A percentile compares a stretch with the other conserved stretches of the same genome.
Conservation (phyloP, 1,284 basidiomycete species). For the Chondrostereum purpureum region DNA sequence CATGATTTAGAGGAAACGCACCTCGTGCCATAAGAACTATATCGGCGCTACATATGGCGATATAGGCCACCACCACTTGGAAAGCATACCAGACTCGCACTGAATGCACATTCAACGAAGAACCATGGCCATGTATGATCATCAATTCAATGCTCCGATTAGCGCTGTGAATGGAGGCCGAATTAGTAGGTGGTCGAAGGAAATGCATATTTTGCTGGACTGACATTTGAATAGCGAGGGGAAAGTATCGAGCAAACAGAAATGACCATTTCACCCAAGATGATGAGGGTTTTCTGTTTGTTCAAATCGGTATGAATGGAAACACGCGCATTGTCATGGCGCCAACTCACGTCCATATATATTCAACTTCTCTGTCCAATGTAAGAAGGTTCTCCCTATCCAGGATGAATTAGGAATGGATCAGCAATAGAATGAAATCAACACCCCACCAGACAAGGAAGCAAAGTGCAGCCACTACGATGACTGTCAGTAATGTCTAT, state of each 20-base stretch:
- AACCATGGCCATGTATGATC: slow-evolving; percentile 4
- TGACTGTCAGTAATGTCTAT: not conserved
- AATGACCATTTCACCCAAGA: slow-evolving; percentile 19
- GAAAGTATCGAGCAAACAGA: slow-evolving; percentile 18
- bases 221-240: slow-evolving; percentile 16
- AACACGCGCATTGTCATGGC: not conserved
- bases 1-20: slow-evolving; percentile 4
- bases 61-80: slow-evolving; percentile 15
- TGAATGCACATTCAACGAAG: slow-evolving; percentile 2
- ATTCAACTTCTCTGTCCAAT: slow-evolving; percentile 17
- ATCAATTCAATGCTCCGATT: slow-evolving; percentile 10
- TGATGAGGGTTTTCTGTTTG: slow-evolving; percentile 15
- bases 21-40: slow-evolving; percentile 19
- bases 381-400: slow-evolving; percentile 17
- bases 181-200: not conserved
- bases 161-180: slow-evolving; percentile 10
- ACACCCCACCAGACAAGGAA: slow-evolving; percentile 14
- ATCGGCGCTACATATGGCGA: slow-evolving; percentile 16
- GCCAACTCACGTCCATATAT: slow-evolving; percentile 17
- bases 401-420: not conserved
- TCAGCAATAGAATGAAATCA: not conserved
- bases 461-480: slow-evolving; percentile 13
- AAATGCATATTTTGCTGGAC: not conserved
- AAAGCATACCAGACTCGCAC: slow-evolving; percentile 17
- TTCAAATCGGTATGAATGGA: not conserved